Conservation (phyloP, 164 flowering plant genomes). For the Paratinospora sagittata region DNA sequence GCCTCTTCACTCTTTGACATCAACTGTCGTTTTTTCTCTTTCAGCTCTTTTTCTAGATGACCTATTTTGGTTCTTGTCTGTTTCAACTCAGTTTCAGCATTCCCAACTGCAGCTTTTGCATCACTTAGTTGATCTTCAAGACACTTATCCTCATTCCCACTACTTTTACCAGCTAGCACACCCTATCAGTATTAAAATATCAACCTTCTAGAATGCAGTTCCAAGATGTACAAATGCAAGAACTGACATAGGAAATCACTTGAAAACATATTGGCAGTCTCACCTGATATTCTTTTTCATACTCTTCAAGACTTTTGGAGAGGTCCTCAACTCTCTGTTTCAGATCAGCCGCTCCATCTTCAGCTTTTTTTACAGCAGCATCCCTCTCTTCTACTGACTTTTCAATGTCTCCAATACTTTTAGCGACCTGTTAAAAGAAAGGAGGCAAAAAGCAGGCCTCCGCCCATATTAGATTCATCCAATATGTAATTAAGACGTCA, state of each 20-base stretch:
- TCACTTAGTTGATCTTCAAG: conserved; percentile 91
- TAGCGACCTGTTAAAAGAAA: conserved; percentile 41
- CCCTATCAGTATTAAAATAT: conserved; percentile 43
- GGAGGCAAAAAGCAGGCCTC: neutral
- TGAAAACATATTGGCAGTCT: neutral
- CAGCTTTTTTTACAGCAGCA: conserved; percentile 60
- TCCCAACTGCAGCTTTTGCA: conserved; percentile 90
- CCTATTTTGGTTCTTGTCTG: conserved; percentile 70
- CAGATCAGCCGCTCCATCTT: conserved; percentile 88
- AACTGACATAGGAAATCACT: neutral
- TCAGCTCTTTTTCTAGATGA: conserved; percentile 75
- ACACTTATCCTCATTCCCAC: conserved; percentile 91
- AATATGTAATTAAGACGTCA: no score
- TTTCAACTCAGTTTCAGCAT: conserved; percentile 75
- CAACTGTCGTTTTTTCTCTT: conserved; percentile 61
- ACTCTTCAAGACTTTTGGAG: conserved; percentile 59
- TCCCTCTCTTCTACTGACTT: conserved; percentile 62
- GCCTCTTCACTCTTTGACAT: conserved; percentile 78
- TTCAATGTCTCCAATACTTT: conserved; percentile 60
- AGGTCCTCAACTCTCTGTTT: conserved; percentile 55
- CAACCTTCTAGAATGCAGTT: neutral
- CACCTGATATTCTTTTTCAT: conserved; percentile 89
- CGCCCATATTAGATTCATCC: no score
- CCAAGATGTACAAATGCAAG: neutral
- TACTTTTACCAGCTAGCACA: conserved; percentile 86